These are phyloP conservation scores for Misopates orontium DNA, from an alignment of 257 asterid species.

Conservation along the genomic window DNA sequence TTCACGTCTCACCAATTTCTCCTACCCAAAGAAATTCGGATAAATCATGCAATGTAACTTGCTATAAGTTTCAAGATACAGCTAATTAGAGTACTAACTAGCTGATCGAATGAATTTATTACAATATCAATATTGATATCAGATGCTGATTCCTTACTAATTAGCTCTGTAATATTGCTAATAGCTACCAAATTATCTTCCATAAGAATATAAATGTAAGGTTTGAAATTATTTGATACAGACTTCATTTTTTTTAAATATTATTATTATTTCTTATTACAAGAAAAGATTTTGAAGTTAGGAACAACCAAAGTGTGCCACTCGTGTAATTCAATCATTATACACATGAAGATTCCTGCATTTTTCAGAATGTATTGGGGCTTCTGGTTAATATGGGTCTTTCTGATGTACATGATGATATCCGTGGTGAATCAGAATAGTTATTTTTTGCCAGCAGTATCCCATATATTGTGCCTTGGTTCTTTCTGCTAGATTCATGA, in stretches of 20 bases:
- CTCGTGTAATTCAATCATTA: conserved; percentile 8
- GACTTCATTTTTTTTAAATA: too few species aligned
- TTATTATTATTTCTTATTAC: background rate
- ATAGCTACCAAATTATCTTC: background rate
- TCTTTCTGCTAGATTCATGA: background rate
- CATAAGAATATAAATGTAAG: background rate
- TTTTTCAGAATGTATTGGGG: conserved; percentile 1
- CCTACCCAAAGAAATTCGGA: background rate
- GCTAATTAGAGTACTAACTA: background rate
- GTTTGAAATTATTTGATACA: background rate
- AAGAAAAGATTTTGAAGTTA: background rate
- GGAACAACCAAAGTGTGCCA: background rate
- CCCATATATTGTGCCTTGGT: background rate
- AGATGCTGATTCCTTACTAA: background rate
- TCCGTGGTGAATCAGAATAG: background rate
- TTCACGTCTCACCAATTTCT: background rate
- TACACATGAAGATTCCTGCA: background rate
- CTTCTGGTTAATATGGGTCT: background rate
- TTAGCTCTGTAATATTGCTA: conserved; percentile 1
- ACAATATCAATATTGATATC: conserved; percentile 14
- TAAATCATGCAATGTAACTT: background rate
- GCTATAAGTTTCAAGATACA: background rate
- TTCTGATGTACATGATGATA: background rate
- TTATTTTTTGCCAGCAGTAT: background rate
- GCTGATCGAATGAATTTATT: background rate